Percentiles rank a stretch among this genome's conserved stretches.
Evolutionary conservation across 192 early-diverging fungal genomes (phyloP).

Genomic region (Entomortierella beljakovae): DNA sequence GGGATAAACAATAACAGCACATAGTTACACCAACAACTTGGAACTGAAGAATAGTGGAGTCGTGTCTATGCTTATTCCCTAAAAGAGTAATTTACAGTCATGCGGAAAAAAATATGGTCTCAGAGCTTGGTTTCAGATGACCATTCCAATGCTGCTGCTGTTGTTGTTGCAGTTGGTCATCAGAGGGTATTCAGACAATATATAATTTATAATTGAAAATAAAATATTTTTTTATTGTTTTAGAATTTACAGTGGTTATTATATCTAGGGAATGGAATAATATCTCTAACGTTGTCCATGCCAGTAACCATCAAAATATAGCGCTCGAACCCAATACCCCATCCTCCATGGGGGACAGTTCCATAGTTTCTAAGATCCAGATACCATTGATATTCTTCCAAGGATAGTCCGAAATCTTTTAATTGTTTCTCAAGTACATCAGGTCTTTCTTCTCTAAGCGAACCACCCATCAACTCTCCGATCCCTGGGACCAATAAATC

Average conservation of each 20-base stretch:
- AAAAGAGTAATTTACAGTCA: no score
- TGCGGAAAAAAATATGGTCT: no score
- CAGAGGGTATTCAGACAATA: neutral
- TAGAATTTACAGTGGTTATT: conserved; percentile 66
- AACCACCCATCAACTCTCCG: conserved; percentile 89
- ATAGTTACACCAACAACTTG: no score
- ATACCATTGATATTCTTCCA: conserved; percentile 87
- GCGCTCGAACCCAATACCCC: conserved; percentile 91
- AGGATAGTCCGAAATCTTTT: conserved; percentile 61
- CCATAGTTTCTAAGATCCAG: conserved; percentile 86
- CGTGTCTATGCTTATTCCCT: no score
- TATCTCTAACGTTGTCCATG: conserved; percentile 81
- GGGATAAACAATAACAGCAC: no score
- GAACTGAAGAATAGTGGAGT: no score
- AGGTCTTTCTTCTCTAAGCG: conserved; percentile 80
- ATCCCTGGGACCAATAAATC: conserved; percentile 87
- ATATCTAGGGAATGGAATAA: conserved; percentile 68
- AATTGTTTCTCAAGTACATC: conserved; percentile 67
- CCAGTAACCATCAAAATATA: conserved; percentile 83
- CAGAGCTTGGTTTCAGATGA: no score
- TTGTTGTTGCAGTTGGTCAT: no score
- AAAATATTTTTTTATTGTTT: neutral
- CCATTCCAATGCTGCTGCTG: no score
- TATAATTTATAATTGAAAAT: neutral
- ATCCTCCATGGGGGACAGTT: conserved; percentile 89